Percentiles rank a stretch among this genome's conserved stretches.
phyloP scores from a whole-genome alignment of 2,329 filamentous ascomycete genomes.

The Colletotrichum sp. region DNA sequence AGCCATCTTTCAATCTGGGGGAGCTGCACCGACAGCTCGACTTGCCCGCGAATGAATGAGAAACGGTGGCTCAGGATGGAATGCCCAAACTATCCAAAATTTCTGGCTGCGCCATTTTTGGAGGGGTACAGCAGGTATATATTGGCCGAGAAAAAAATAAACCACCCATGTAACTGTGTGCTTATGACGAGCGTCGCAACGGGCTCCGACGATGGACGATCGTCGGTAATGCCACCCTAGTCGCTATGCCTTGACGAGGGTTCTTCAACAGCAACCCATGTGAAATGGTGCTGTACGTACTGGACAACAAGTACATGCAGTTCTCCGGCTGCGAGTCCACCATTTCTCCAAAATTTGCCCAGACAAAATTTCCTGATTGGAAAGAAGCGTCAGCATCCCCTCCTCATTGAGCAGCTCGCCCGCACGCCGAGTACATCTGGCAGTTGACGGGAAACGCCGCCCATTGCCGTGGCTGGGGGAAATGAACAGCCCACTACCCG shows the following conservation, averaged over 20 bases:
- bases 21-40: background rate
- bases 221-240: background rate
- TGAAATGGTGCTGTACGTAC: background rate
- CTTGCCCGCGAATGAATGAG: background rate
- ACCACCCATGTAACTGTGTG: background rate
- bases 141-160: background rate
- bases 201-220: background rate
- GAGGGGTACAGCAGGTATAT: background rate
- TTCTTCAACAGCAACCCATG: background rate
- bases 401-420: background rate
- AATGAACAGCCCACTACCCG: background rate
- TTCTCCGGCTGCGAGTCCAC: background rate
- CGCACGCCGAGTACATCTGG: background rate
- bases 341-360: background rate
- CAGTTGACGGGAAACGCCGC: background rate
- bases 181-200: background rate
- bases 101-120: slow-evolving; percentile 5
- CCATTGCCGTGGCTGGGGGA: background rate
- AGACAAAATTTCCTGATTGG: background rate
- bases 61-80: background rate
- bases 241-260: background rate
- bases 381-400: background rate
- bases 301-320: background rate
- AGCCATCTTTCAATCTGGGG: background rate
- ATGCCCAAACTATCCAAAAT: background rate